Percentiles rank a stretch among this genome's conserved stretches.
phyloP scores from a whole-genome alignment of 1,284 basidiomycete species.

The Irpex rosettiformis region DNA sequence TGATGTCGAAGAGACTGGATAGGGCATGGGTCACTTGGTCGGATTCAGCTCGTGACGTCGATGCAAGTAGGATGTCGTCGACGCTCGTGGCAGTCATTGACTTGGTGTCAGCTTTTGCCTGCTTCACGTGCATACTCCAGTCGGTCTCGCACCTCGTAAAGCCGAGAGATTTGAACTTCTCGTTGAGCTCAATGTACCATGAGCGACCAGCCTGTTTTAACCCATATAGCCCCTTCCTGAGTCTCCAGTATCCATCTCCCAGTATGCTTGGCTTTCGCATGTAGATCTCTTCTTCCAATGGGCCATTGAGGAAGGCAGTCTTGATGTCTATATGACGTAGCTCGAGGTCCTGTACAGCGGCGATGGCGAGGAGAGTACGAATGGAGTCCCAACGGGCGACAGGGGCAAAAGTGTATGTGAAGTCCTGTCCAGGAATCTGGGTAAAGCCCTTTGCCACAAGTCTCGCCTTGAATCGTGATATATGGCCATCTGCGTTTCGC shows the following conservation, averaged over 20 bases:
- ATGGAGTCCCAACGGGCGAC: constrained; percentile 32
- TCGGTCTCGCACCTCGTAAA: background rate
- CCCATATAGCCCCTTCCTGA: constrained; percentile 26
- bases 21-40: constrained; percentile 5
- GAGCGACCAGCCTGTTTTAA: constrained; percentile 27
- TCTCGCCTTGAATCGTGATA: constrained; percentile 34
- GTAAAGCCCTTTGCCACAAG: constrained; percentile 40
- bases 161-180: background rate
- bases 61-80: constrained; percentile 30
- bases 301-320: constrained; percentile 29
- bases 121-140: background rate
- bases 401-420: constrained; percentile 28
- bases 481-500: constrained; percentile 23
- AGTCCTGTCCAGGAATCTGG: constrained; percentile 22
- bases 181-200: constrained; percentile 24
- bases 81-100: constrained; percentile 7
- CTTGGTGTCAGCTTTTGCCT: background rate
- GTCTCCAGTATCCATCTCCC: constrained; percentile 5
- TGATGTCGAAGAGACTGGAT: constrained; percentile 26
- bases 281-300: constrained; percentile 30
- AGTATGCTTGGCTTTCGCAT: constrained; percentile 32
- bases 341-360: constrained; percentile 29
- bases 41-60: constrained; percentile 9
- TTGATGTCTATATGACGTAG: constrained; percentile 39
- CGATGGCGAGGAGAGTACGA: constrained; percentile 28